Evolutionary conservation across 2,329 filamentous ascomycete species (phyloP), one percentile per base, ranked within the genome.

Genomic region (Aspergillus terreus): DNA sequence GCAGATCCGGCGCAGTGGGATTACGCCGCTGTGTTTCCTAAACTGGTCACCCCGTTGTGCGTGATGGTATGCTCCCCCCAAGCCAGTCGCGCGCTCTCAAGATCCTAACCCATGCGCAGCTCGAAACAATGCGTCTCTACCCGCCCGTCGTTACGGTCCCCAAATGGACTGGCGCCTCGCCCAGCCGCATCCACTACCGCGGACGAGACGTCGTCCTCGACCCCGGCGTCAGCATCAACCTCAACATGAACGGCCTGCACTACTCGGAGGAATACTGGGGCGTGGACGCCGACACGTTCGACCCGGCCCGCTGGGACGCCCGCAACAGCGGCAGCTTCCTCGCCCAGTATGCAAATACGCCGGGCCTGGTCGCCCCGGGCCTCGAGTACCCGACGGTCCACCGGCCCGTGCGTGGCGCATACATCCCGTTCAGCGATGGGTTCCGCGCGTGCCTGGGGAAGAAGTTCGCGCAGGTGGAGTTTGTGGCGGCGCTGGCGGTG

Each of bases 41-140:
- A 66, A 17, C 59, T 79, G 7, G 41, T 59, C 11, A 47, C 55
- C 14, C 60, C 58, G 12, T 35, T 63, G n/a, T 63, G 60, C 30
- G 51, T 59, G 6, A 60, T 63, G 60, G 60, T 60, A 41, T 42
- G 40, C 50, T 7, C 25, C 38, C 11, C 35, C 33, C n/a, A 35
- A 4, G n/a, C 4, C 6, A 3, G 1, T 35, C 4, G 4, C 15
- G 3, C 25, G 38, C 12, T 11, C 38, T 2, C 17, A 17, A 33
- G 11, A 49, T 14, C 7, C n/a, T 35, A 35, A 35, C n/a, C 4
- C 7, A 38, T 3, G 14, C 3, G n/a, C 57, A 78, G 64, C 65
- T 68, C 25, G 76, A 79, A 59, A 74, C 71, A 1, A 52, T 78
- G 7, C 72, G 73, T 6, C 63, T 77, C 1, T 76, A 73, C 46